These are phyloP conservation scores for Puccinia novopanici DNA, from an alignment of 1,284 basidiomycete genomes.

Conservation along the genomic window DNA sequence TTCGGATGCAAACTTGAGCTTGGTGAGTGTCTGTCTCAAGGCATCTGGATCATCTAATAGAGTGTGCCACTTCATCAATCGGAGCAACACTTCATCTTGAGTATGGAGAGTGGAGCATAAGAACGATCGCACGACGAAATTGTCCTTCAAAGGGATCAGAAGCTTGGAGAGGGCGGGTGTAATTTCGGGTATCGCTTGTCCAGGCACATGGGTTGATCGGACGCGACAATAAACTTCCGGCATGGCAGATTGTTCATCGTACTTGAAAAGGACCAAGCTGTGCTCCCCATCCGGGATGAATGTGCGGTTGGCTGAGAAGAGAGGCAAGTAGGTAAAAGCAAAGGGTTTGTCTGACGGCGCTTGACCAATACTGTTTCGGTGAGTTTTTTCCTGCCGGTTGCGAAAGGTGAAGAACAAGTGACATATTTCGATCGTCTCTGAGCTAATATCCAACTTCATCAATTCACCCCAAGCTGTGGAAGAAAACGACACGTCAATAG, in stretches of 20 bases:
- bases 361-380: slow-evolving; percentile 59
- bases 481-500: background rate
- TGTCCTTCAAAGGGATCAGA: slow-evolving; percentile 65
- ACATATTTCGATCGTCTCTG: slow-evolving; percentile 72
- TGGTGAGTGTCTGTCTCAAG: slow-evolving; percentile 73
- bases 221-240: slow-evolving; percentile 65
- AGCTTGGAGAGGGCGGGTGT: slow-evolving; percentile 54
- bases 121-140: slow-evolving; percentile 78
- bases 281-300: slow-evolving; percentile 91
- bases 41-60: slow-evolving; percentile 68
- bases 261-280: slow-evolving; percentile 76
- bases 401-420: slow-evolving; percentile 94
- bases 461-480: slow-evolving; percentile 85
- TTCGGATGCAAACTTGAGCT: slow-evolving; percentile 72
- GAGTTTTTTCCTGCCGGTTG: slow-evolving; percentile 64
- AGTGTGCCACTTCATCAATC: slow-evolving; percentile 78
- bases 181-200: slow-evolving; percentile 53
- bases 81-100: slow-evolving; percentile 82
- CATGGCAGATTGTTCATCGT: slow-evolving; percentile 58
- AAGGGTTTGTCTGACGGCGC: slow-evolving; percentile 72
- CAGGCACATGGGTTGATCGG: slow-evolving; percentile 14
- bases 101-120: slow-evolving; percentile 91
- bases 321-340: slow-evolving; percentile 86
- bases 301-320: slow-evolving; percentile 75
- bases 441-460: slow-evolving; percentile 78